phyloP scores from a whole-genome alignment of 768 basidiomycete species.

The Boletellus ananas region DNA sequence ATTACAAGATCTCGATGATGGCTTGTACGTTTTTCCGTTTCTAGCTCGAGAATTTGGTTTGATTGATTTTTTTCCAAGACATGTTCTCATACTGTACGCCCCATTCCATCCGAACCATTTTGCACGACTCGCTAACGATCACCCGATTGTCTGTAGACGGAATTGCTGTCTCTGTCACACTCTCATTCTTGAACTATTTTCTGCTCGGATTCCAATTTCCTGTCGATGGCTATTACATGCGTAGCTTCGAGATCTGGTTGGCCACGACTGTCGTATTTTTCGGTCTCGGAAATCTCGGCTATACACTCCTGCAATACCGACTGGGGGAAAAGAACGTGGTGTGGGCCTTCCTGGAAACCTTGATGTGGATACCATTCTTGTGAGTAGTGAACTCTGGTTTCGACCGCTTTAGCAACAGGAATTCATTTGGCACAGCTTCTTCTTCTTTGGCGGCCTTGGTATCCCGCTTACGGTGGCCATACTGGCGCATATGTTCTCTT shows the following conservation, averaged over 20 bases:
- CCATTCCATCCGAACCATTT: background rate
- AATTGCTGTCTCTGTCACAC: slow-evolving; percentile 64
- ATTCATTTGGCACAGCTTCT: slow-evolving; percentile 31
- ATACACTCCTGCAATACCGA: slow-evolving; percentile 69
- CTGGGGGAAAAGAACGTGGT: slow-evolving; percentile 42
- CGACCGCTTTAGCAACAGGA: background rate
- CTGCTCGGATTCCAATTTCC: slow-evolving; percentile 70
- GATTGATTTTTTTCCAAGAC: slow-evolving; percentile 24
- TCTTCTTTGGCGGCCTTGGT: slow-evolving; percentile 56
- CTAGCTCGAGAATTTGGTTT: background rate
- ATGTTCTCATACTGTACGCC: slow-evolving; percentile 52
- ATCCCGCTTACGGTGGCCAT: slow-evolving; percentile 53
- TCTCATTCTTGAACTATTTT: slow-evolving; percentile 69
- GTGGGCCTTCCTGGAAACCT: slow-evolving; percentile 24
- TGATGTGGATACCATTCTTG: slow-evolving; percentile 37
- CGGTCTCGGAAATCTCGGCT: slow-evolving; percentile 68
- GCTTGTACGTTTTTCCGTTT: slow-evolving; percentile 38
- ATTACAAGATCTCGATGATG: slow-evolving; percentile 72
- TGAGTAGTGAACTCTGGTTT: slow-evolving; percentile 13
- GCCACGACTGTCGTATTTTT: slow-evolving; percentile 76
- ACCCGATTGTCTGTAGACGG: slow-evolving; percentile 30
- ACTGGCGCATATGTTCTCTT: slow-evolving; percentile 54
- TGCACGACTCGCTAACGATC: background rate
- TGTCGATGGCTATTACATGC: slow-evolving; percentile 74
- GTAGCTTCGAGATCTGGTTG: slow-evolving; percentile 77